These are phyloP conservation scores for Aspergillus japonicus DNA, from an alignment of 2,329 filamentous ascomycete species.

Conservation along the genomic window DNA sequence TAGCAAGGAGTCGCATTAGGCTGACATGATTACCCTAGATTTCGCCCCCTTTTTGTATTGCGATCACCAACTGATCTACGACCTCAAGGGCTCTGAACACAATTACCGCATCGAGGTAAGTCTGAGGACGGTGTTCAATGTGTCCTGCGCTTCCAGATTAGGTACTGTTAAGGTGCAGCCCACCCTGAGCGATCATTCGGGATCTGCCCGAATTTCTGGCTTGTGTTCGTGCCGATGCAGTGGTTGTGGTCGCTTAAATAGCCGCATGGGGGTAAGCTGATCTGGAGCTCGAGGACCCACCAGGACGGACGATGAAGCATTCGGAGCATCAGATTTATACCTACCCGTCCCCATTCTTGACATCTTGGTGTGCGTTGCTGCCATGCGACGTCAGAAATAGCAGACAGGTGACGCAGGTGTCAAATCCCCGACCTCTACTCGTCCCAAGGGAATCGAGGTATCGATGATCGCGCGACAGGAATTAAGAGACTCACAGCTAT, in stretches of 20 bases:
- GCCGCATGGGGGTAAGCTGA: not conserved
- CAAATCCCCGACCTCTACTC: not conserved
- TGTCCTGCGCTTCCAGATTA: not conserved
- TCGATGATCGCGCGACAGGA: not conserved
- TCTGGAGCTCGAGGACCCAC: not conserved
- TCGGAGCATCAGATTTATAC: not conserved
- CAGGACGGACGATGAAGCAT: not conserved
- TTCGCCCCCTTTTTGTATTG: not conserved
- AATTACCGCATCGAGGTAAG: not conserved
- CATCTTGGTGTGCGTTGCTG: not conserved
- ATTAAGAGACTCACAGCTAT: not conserved
- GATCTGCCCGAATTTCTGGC: not conserved
- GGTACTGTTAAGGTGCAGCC: not conserved
- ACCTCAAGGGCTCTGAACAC: not conserved
- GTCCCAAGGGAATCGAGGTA: no score
- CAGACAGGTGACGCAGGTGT: not conserved
- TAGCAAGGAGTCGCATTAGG: not conserved
- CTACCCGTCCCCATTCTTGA: not conserved
- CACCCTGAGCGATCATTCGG: not conserved
- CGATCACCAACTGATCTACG: not conserved
- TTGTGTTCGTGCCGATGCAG: not conserved
- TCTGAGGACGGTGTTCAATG: not conserved
- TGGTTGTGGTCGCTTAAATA: not conserved
- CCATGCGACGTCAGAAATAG: not conserved
- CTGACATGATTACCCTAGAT: not conserved